Base-by-base conservation (phyloP, 352 stramenopile species). In the Globisporangium lucens region DNA sequence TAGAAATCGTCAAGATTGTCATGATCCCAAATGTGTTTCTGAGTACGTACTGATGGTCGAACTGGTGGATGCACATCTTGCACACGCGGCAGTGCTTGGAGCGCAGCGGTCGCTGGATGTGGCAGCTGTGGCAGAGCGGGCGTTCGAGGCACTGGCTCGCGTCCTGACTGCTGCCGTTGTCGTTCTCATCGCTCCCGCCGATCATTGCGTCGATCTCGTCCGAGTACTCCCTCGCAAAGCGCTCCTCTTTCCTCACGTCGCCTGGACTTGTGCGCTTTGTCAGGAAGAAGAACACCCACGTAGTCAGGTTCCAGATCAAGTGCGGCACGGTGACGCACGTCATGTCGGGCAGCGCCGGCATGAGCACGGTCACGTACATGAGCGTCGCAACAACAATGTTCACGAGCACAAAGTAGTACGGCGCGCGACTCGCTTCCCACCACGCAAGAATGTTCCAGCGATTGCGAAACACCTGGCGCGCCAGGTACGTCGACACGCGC, bases 21-120 rank as follows among this genome's bases (percentile, higher is more conserved):
- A 22, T 3, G 20, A n/a, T 51, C 43, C 41, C 20, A 51, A 49
- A 10, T 10, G 7, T 22, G 17, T 5, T 33, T 33, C 5, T 22
- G 17, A 51, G 17, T 47, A 89, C 83, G 73, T 89, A 93, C 87
- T 99, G 96, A 87, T 99, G 97, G 75, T 99, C 98, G 80, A 99
- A 99, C 57, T 97, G 92, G 58, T 97, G 83, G 51, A 99, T 89
- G 60, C 96, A 99, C 29, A 84, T 84, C 71, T 97, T 93, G 82
- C 96, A 99, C 24, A 98, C 83, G 30, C 89, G 86, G 61, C 88
- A 96, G 70, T 96, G 88, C 65, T 96, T 96, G 67, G 86, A 77
- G n/a, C 88, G 81, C 0, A 82, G 68, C 6, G 88, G 88, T 29
- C 87, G 76, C 41, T 93, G 84, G 41, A 96, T 84, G 56, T 91